Evolutionary conservation across 306 rosid genomes (phyloP).

Genomic region (Acacia acuminata): DNA sequence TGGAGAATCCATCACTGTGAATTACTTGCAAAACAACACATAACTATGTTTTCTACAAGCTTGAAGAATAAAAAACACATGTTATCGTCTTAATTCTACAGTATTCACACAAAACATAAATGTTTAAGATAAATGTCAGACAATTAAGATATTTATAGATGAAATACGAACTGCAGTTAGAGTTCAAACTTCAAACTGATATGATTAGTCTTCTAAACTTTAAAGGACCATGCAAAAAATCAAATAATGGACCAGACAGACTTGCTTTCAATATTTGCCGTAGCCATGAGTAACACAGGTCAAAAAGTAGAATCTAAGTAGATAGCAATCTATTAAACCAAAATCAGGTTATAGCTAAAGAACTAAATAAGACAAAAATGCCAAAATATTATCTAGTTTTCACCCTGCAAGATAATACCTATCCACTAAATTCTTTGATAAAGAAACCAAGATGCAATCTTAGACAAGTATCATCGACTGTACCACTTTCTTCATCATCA

Average conservation of each 20-base stretch:
- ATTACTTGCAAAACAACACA: not conserved
- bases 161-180: not conserved
- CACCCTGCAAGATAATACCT: not conserved
- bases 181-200: not conserved
- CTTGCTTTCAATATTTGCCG: not conserved
- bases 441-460: not conserved
- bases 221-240: not conserved
- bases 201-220: not conserved
- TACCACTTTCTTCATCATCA: constrained; percentile 86
- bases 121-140: not conserved
- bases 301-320: not conserved
- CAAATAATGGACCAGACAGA: not conserved
- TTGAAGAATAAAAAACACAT: not conserved
- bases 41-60: not conserved
- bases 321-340: not conserved
- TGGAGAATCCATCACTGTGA: not conserved
- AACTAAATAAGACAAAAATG: not conserved
- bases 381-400: not conserved
- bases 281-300: not conserved
- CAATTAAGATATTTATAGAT: not conserved
- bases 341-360: not conserved
- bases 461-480: constrained; percentile 18
- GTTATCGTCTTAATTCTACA: not conserved
- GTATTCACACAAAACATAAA: not conserved
- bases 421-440: not conserved